Evolutionary conservation across 768 basidiomycete genomes (phyloP).

Genomic region (Suillus lakei): DNA sequence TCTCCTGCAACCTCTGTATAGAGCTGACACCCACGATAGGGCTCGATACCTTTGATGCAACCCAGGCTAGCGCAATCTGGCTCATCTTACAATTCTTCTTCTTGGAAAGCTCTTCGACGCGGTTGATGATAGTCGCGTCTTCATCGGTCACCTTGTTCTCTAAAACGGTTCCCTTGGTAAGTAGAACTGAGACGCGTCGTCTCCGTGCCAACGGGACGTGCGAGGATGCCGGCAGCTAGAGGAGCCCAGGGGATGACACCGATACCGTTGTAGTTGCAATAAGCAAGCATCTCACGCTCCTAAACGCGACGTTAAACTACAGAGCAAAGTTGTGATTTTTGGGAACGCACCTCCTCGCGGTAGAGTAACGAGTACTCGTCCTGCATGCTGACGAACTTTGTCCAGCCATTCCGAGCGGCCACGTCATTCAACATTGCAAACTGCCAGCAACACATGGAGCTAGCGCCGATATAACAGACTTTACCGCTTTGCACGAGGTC

Average conservation of each 20-base stretch:
- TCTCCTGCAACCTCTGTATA: slow-evolving; percentile 34
- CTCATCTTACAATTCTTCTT: slow-evolving; percentile 47
- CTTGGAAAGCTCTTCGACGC: slow-evolving; percentile 47
- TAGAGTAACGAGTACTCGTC: slow-evolving; percentile 59
- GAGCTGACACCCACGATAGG: slow-evolving; percentile 50
- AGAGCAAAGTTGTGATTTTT: neutral
- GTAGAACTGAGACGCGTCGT: slow-evolving; percentile 23
- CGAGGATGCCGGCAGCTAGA: slow-evolving; percentile 43
- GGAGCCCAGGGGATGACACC: slow-evolving; percentile 59
- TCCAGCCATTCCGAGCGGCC: slow-evolving; percentile 50
- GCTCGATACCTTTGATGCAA: slow-evolving; percentile 42
- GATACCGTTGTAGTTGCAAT: slow-evolving; percentile 53
- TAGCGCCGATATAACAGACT: slow-evolving; percentile 55
- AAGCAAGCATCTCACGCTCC: slow-evolving; percentile 51
- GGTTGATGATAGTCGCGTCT: slow-evolving; percentile 40
- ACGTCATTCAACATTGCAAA: slow-evolving; percentile 49
- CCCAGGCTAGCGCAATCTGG: slow-evolving; percentile 51
- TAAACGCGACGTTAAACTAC: slow-evolving; percentile 10
- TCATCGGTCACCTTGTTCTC: slow-evolving; percentile 33
- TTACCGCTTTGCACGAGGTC: slow-evolving; percentile 54
- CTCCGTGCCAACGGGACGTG: slow-evolving; percentile 38
- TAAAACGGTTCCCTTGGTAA: slow-evolving; percentile 24
- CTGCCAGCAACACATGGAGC: slow-evolving; percentile 52
- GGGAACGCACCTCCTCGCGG: slow-evolving; percentile 47
- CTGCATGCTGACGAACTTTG: slow-evolving; percentile 62